These are phyloP conservation scores for Monosporascus sp. DNA, from an alignment of 2,329 filamentous ascomycete genomes.

Conservation along the genomic window DNA sequence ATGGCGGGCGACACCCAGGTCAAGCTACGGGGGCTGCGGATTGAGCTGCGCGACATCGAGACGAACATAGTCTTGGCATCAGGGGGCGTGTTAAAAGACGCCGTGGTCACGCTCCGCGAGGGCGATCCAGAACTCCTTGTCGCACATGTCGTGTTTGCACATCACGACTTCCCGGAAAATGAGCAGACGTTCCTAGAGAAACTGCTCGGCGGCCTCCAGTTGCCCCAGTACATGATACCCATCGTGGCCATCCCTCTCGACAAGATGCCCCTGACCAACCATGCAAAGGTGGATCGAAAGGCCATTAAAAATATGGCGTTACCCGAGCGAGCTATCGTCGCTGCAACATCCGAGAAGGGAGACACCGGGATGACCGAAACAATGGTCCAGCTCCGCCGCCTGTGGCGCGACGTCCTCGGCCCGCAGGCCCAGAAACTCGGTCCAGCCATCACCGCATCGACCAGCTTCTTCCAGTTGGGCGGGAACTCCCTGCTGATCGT, in stretches of 20 bases:
- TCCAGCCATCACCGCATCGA: too few species aligned
- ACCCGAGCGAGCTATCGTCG: background rate
- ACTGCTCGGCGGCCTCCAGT: background rate
- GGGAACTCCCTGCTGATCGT: too few species aligned
- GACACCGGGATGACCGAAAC: slow-evolving; percentile 5
- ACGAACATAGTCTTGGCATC: slow-evolving; percentile 9
- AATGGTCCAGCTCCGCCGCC: background rate
- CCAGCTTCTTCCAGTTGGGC: too few species aligned
- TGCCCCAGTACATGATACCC: slow-evolving; percentile 15
- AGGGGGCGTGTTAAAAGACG: slow-evolving; percentile 4
- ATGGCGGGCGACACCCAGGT: slow-evolving; percentile 32
- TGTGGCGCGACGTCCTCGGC: slow-evolving; percentile 2
- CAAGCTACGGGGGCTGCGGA: slow-evolving; percentile 23
- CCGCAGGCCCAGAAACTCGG: too few species aligned
- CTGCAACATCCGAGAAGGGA: too few species aligned
- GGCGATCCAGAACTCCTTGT: slow-evolving; percentile 14
- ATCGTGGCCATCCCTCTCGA: background rate
- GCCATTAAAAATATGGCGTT: slow-evolving; percentile 6
- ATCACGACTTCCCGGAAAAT: background rate
- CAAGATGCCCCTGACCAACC: slow-evolving; percentile 7
- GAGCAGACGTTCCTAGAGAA: slow-evolving; percentile 7
- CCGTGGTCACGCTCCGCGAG: slow-evolving; percentile 9
- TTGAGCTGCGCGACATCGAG: slow-evolving; percentile 34
- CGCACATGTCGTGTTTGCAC: slow-evolving; percentile 22
- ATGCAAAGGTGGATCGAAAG: slow-evolving; percentile 10